Conservation (phyloP, 2,329 filamentous ascomycete species). For the Bisporella sp. region DNA sequence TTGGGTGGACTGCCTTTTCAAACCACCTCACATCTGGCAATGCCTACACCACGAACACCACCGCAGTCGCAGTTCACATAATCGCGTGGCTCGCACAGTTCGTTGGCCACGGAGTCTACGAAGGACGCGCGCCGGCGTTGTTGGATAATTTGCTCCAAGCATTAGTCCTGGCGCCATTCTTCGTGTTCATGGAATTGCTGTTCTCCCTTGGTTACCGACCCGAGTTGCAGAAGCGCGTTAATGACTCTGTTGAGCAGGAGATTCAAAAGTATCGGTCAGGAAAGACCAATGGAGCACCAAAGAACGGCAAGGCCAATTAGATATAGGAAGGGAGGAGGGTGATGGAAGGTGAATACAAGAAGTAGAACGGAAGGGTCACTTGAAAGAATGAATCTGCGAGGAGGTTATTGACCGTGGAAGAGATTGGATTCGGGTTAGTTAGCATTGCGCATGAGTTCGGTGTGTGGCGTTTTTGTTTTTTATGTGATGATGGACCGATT, state of each 20-base stretch:
- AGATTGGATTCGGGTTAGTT: no score
- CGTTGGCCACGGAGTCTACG: conserved; percentile 82
- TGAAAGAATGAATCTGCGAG: no score
- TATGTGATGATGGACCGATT: no score
- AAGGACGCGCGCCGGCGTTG: conserved; percentile 80
- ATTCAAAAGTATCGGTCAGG: conserved; percentile 64
- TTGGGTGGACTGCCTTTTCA: conserved; percentile 65
- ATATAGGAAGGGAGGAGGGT: no score
- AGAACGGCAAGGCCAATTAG: conserved; percentile 44
- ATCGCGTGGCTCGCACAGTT: conserved; percentile 85
- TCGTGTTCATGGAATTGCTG: conserved; percentile 92
- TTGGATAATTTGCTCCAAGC: conserved; percentile 90
- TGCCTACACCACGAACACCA: conserved; percentile 41
- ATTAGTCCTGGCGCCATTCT: conserved; percentile 86
- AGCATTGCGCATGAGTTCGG: no score
- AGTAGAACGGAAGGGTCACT: no score
- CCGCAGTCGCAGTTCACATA: conserved; percentile 61
- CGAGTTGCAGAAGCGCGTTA: conserved; percentile 75
- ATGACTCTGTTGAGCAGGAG: conserved; percentile 68
- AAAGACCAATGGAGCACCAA: conserved; percentile 27
- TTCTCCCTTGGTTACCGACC: conserved; percentile 88
- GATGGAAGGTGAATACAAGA: no score
- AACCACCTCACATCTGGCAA: conserved; percentile 59
- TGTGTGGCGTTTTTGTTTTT: no score
- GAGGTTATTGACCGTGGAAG: no score